Evolutionary conservation across 306 rosid species (phyloP).

Genomic region (Rosa chinensis): DNA sequence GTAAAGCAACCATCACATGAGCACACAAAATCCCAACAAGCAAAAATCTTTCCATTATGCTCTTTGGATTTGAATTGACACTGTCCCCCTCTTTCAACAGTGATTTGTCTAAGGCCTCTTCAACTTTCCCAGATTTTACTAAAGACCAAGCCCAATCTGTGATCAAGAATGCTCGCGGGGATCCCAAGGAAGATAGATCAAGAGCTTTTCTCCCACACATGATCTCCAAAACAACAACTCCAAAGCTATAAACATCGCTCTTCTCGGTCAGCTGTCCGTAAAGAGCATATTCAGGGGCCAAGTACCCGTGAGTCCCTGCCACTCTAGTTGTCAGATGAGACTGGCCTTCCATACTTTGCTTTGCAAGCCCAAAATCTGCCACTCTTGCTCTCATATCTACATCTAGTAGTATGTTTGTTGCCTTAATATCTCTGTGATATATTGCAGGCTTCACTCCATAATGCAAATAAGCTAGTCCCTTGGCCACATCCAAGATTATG

Average conservation of each 20-base stretch:
- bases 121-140: slow-evolving; percentile 68
- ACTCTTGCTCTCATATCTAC: slow-evolving; percentile 88
- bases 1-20: slow-evolving; percentile 92
- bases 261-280: slow-evolving; percentile 97
- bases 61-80: slow-evolving; percentile 64
- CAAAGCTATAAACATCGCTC: slow-evolving; percentile 98
- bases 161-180: slow-evolving; percentile 68
- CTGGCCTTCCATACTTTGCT: slow-evolving; percentile 88
- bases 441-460: slow-evolving; percentile 94
- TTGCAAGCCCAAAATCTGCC: slow-evolving; percentile 95
- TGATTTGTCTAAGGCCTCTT: slow-evolving; percentile 59
- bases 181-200: slow-evolving; percentile 67
- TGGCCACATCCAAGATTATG: slow-evolving; percentile 89
- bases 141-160: slow-evolving; percentile 98
- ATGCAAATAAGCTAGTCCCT: slow-evolving; percentile 84
- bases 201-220: slow-evolving; percentile 97
- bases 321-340: slow-evolving; percentile 98
- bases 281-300: slow-evolving; percentile 93
- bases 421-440: slow-evolving; percentile 92
- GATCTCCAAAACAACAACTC: slow-evolving; percentile 91
- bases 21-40: slow-evolving; percentile 89
- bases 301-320: slow-evolving; percentile 96
- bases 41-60: slow-evolving; percentile 87
- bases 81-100: slow-evolving; percentile 48
- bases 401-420: slow-evolving; percentile 85